phyloP scores from a whole-genome alignment of 306 rosid species.

The Cucurbita pepo region DNA sequence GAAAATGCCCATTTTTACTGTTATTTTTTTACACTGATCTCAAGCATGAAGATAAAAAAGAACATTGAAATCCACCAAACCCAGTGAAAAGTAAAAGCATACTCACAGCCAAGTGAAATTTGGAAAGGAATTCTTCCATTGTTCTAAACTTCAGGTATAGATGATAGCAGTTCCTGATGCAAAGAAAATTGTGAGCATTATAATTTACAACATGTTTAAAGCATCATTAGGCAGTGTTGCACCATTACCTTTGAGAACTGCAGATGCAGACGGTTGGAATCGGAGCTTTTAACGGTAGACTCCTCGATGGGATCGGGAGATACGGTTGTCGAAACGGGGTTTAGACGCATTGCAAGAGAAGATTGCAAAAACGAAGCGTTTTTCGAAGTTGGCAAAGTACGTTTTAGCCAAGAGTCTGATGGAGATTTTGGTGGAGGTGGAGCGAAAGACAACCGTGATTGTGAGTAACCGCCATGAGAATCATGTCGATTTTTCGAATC shows the following conservation, averaged over 20 bases:
- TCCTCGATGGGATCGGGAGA: conserved; percentile 33
- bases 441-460: conserved; percentile 23
- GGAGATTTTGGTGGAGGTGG: conserved; percentile 78
- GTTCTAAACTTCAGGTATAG: conserved; percentile 54
- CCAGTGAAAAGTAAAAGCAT: background rate
- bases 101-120: conserved; percentile 4
- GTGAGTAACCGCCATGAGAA: conserved; percentile 8
- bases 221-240: background rate
- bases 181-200: conserved; percentile 6
- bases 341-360: conserved; percentile 18
- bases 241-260: conserved; percentile 48
- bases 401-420: conserved; percentile 87
- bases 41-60: too few relatives aligned
- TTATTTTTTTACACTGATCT: background rate
- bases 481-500: conserved; percentile 18
- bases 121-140: conserved; percentile 9
- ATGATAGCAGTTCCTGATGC: conserved; percentile 38
- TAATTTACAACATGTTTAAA: conserved; percentile 10
- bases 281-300: conserved; percentile 37
- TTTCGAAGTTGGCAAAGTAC: conserved; percentile 46
- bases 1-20: background rate
- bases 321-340: conserved; percentile 7
- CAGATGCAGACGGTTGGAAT: conserved; percentile 21
- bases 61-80: background rate
- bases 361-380: conserved; percentile 19